Conservation (phyloP, 2,329 filamentous ascomycete genomes). For the Neopestalotiopsis sp. region DNA sequence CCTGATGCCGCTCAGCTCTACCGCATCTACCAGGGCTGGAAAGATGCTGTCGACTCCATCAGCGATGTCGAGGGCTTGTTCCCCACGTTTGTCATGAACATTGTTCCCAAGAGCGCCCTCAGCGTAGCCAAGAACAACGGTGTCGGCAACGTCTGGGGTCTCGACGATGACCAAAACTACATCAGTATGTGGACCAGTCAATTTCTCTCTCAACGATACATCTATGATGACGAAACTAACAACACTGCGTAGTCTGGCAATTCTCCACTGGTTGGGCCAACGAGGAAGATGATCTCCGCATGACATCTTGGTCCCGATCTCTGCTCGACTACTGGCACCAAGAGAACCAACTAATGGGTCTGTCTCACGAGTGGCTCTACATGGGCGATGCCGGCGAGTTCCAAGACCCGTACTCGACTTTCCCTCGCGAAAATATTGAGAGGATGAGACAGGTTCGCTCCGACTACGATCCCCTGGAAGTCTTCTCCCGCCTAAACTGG, state of each 20-base stretch:
- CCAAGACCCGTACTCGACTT: constrained; percentile 33
- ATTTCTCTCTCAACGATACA: too few species aligned
- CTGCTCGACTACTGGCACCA: constrained; percentile 13
- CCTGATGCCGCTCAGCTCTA: constrained; percentile 38
- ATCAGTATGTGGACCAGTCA: constrained; percentile 34
- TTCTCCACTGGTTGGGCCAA: constrained; percentile 15
- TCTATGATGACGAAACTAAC: not conserved
- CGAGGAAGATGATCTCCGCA: constrained; percentile 1
- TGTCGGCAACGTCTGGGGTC: constrained; percentile 44
- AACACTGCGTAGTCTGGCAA: not conserved
- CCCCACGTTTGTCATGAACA: constrained; percentile 44
- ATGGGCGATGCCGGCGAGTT: constrained; percentile 41
- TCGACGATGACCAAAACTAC: constrained; percentile 34
- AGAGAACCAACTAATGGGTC: constrained; percentile 25
- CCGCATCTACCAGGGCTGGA: constrained; percentile 42
- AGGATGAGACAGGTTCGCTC: constrained; percentile 1
- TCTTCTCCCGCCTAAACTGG: constrained; percentile 13
- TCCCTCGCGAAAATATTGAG: constrained; percentile 7
- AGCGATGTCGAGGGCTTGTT: constrained; percentile 42
- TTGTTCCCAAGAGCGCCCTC: constrained; percentile 31
- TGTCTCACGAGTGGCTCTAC: constrained; percentile 46
- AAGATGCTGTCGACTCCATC: constrained; percentile 37
- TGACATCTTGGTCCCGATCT: not conserved
- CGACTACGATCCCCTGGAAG: constrained; percentile 11
- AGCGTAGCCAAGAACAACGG: constrained; percentile 40